Evolutionary conservation across 2,329 filamentous ascomycete genomes (phyloP).

Genomic region (Diaporthe longicolla): DNA sequence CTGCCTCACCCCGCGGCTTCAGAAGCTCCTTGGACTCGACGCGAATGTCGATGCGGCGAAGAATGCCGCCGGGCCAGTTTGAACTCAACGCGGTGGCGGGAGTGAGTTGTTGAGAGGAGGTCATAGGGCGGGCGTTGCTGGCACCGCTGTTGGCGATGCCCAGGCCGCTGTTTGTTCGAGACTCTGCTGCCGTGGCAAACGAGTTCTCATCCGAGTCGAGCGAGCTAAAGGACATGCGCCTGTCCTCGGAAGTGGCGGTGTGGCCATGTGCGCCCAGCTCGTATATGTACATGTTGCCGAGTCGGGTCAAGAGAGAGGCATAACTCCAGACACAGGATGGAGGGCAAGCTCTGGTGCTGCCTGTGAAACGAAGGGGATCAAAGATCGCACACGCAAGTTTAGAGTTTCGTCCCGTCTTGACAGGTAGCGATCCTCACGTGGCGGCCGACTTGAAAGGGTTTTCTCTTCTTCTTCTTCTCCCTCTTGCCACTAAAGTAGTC

Average conservation of each 20-base stretch:
- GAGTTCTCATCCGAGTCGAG: conserved; percentile 21
- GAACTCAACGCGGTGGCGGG: conserved; percentile 41
- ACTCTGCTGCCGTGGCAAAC: conserved; percentile 30
- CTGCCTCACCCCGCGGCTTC: background rate
- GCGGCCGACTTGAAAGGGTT: background rate
- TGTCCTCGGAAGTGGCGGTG: conserved; percentile 19
- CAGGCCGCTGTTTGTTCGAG: conserved; percentile 24
- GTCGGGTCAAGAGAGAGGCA: conserved; percentile 22
- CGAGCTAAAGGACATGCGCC: conserved; percentile 18
- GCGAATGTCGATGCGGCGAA: conserved; percentile 43
- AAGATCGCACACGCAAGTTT: conserved; percentile 8
- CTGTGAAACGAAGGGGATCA: conserved; percentile 25
- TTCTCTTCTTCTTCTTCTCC: too few species aligned
- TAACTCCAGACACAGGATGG: conserved; percentile 2
- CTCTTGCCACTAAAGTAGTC: background rate
- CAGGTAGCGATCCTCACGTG: conserved; percentile 21
- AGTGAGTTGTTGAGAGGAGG: conserved; percentile 38
- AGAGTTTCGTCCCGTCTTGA: conserved; percentile 29
- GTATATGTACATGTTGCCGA: conserved; percentile 21
- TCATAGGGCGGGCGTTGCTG: conserved; percentile 27
- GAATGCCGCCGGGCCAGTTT: conserved; percentile 40
- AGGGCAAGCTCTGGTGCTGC: background rate
- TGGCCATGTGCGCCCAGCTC: conserved; percentile 30
- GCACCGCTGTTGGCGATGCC: conserved; percentile 8
- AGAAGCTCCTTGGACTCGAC: conserved; percentile 40